Percentiles rank a stretch among this genome's conserved stretches.
Conservation (phyloP, 2,329 filamentous ascomycete species). For the Sporothrix curviconia region DNA sequence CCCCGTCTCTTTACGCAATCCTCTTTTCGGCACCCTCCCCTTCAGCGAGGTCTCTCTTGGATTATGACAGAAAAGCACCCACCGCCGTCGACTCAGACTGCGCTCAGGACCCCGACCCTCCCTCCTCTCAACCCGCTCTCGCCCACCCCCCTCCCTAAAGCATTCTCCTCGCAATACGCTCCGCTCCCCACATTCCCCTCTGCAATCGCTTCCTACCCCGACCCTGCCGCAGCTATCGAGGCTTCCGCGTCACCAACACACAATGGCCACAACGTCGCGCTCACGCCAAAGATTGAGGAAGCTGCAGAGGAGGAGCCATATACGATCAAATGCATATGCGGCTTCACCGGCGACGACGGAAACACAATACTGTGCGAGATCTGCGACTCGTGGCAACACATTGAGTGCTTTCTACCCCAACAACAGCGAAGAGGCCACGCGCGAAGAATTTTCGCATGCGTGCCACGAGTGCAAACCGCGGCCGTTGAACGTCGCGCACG, state of each 20-base stretch:
- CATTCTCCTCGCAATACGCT: neutral
- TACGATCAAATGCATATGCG: slow-evolving; percentile 97
- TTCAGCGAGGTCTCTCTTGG: slow-evolving; percentile 41
- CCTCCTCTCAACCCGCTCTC: slow-evolving; percentile 31
- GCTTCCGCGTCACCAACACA: neutral
- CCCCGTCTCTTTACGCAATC: neutral
- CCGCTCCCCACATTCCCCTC: slow-evolving; percentile 10
- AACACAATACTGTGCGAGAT: slow-evolving; percentile 94
- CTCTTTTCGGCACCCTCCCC: slow-evolving; percentile 27
- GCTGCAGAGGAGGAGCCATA: slow-evolving; percentile 72
- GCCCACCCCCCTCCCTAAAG: neutral
- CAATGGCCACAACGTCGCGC: slow-evolving; percentile 35
- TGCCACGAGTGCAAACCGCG: slow-evolving; percentile 85
- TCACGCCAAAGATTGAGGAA: slow-evolving; percentile 42
- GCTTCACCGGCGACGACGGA: slow-evolving; percentile 89
- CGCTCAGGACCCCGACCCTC: slow-evolving; percentile 47
- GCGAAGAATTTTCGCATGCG: slow-evolving; percentile 69
- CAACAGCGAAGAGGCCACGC: slow-evolving; percentile 64
- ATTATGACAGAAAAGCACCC: slow-evolving; percentile 58
- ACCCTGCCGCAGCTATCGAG: slow-evolving; percentile 17
- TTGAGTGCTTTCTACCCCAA: slow-evolving; percentile 86
- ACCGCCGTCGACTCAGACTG: slow-evolving; percentile 48
- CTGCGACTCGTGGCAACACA: slow-evolving; percentile 98
- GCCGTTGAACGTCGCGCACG: slow-evolving; percentile 63
- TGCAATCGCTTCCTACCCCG: slow-evolving; percentile 8